A percentile compares a stretch with the other conserved stretches of the same genome.
Evolutionary conservation across 768 basidiomycete genomes (phyloP).

Genomic region (Termitomyces heimii): DNA sequence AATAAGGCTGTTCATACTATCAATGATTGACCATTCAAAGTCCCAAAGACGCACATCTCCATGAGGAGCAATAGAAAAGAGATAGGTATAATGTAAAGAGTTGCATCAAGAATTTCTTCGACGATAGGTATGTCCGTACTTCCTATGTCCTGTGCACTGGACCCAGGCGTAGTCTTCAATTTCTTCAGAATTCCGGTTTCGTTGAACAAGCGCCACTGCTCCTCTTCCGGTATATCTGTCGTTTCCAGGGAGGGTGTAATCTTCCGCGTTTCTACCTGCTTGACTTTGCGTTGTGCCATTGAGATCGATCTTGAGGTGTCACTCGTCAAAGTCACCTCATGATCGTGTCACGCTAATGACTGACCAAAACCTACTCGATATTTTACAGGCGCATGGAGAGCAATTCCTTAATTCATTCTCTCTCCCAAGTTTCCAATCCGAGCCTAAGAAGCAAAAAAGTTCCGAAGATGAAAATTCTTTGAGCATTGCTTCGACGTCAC

Average conservation of each 20-base stretch:
- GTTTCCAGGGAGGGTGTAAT: conserved; percentile 5
- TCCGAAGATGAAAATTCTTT: conserved; percentile 10
- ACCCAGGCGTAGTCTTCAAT: conserved; percentile 12
- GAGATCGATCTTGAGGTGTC: background rate
- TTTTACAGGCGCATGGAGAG: conserved; percentile 42
- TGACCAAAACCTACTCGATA: conserved; percentile 30
- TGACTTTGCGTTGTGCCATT: conserved; percentile 23
- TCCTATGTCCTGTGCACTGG: conserved; percentile 24
- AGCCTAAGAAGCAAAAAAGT: conserved; percentile 19
- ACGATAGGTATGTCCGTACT: conserved; percentile 37
- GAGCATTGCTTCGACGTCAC: conserved; percentile 3
- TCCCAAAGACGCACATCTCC: conserved; percentile 64
- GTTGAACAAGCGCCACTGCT: conserved; percentile 73
- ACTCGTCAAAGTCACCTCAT: conserved; percentile 7
- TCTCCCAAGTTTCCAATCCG: conserved; percentile 9
- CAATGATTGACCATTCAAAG: background rate
- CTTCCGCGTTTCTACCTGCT: background rate
- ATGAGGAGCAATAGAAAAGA: conserved; percentile 73
- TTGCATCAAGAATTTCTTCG: conserved; percentile 67
- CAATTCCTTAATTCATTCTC: conserved; percentile 40
- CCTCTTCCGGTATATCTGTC: conserved; percentile 61
- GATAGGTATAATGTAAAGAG: conserved; percentile 65
- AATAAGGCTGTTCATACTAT: conserved; percentile 46
- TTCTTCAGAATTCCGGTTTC: conserved; percentile 55
- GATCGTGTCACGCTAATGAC: conserved; percentile 6